Conservation (phyloP, 345 rosid species). For the Mangifera indica region DNA sequence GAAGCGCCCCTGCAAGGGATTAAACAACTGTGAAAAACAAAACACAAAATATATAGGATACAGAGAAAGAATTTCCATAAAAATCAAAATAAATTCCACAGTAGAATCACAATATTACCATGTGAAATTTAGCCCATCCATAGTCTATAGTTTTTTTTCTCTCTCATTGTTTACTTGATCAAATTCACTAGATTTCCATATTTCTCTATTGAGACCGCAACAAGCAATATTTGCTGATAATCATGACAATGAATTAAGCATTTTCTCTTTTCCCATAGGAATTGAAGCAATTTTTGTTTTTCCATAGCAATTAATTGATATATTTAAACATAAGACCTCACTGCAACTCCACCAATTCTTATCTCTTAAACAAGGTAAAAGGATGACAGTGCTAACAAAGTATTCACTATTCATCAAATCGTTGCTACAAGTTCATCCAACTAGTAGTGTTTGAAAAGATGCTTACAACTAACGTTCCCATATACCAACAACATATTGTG, state of each 20-base stretch:
- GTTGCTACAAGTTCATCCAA: background rate
- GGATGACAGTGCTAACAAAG: background rate
- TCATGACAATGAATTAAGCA: background rate
- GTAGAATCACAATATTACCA: background rate
- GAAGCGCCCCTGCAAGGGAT: constrained; percentile 67
- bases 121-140: background rate
- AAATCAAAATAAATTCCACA: background rate
- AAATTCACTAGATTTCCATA: constrained; percentile 1
- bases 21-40: background rate
- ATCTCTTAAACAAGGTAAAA: background rate
- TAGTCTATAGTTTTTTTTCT: background rate
- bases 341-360: background rate
- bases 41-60: background rate
- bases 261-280: background rate
- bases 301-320: too few species aligned
- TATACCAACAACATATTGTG: background rate
- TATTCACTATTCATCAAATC: constrained; percentile 1
- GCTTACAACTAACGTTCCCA: too few species aligned
- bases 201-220: background rate
- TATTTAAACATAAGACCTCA: too few species aligned
- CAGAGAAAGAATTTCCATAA: background rate
- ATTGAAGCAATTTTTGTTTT: background rate
- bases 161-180: background rate
- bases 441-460: background rate
- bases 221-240: background rate